These are phyloP conservation scores for Globisporangium lucens DNA, from an alignment of 352 stramenopile species.

Conservation along the genomic window DNA sequence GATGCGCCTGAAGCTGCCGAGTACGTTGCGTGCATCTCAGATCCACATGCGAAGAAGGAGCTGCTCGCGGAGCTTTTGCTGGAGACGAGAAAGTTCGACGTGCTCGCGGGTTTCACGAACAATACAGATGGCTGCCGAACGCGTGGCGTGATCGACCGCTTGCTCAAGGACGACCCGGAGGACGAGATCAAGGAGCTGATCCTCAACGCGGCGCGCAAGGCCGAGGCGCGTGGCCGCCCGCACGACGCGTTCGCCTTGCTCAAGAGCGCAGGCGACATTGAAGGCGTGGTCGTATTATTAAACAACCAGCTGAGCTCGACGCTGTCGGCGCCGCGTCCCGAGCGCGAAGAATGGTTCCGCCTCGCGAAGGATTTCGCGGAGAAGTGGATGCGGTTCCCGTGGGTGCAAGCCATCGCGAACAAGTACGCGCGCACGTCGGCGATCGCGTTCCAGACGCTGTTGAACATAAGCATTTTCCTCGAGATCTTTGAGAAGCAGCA, in stretches of 20 bases:
- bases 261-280: constrained; percentile 77
- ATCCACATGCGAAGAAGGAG: constrained; percentile 61
- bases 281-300: constrained; percentile 65
- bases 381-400: constrained; percentile 85
- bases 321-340: constrained; percentile 45
- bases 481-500: constrained; percentile 83
- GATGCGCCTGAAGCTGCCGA: constrained; percentile 76
- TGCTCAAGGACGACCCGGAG: constrained; percentile 70
- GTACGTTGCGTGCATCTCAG: constrained; percentile 74
- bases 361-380: constrained; percentile 82
- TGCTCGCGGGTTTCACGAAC: constrained; percentile 75
- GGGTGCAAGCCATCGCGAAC: constrained; percentile 74
- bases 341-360: constrained; percentile 81
- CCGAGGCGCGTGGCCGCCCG: constrained; percentile 60
- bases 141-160: constrained; percentile 64
- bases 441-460: constrained; percentile 79
- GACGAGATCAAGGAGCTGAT: constrained; percentile 79
- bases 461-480: constrained; percentile 87
- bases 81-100: constrained; percentile 79
- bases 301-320: constrained; percentile 73
- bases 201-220: constrained; percentile 66
- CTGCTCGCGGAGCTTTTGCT: constrained; percentile 70
- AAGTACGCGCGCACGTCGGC: constrained; percentile 62
- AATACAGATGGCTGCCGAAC: constrained; percentile 82
- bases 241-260: constrained; percentile 77